Percentiles rank a stretch among this genome's conserved stretches.
Conservation (phyloP, 768 basidiomycete species). For the Termitomyces sp. region DNA sequence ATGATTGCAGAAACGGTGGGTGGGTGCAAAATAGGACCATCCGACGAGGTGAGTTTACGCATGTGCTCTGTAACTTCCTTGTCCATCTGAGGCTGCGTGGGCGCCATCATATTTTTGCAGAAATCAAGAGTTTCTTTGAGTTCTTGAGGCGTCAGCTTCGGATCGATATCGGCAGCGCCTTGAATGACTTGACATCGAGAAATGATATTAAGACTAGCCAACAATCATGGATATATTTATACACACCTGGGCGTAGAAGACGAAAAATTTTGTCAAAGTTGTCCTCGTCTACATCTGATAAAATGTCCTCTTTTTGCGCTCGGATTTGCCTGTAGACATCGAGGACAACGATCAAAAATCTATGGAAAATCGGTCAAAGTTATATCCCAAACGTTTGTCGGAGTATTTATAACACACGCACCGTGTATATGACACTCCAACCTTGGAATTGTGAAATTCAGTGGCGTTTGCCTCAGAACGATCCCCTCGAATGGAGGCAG, state of each 20-base stretch:
- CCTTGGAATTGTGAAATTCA: constrained; percentile 26
- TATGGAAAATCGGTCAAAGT: constrained; percentile 21
- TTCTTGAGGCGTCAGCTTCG: constrained; percentile 43
- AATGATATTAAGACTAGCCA: background rate
- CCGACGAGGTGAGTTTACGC: background rate
- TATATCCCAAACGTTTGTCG: constrained; percentile 12
- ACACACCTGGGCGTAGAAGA: constrained; percentile 25
- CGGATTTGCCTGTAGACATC: constrained; percentile 42
- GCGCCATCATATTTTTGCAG: constrained; percentile 24
- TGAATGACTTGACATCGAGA: constrained; percentile 40
- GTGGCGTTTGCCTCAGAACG: constrained; percentile 20
- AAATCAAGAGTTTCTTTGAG: constrained; percentile 40
- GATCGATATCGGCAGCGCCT: constrained; percentile 48
- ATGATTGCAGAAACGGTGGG: background rate
- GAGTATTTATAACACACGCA: background rate
- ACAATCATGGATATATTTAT: background rate
- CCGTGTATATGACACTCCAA: constrained; percentile 28
- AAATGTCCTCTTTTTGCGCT: constrained; percentile 28
- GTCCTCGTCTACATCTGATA: constrained; percentile 34
- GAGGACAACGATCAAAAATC: constrained; percentile 29
- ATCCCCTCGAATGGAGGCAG: constrained; percentile 24
- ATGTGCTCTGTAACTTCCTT: constrained; percentile 21
- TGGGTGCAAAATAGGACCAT: background rate
- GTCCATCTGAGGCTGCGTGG: constrained; percentile 26
- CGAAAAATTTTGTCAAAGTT: constrained; percentile 40